phyloP scores from a whole-genome alignment of 1,139 yeast species.

The Starmera stellimalicola region DNA sequence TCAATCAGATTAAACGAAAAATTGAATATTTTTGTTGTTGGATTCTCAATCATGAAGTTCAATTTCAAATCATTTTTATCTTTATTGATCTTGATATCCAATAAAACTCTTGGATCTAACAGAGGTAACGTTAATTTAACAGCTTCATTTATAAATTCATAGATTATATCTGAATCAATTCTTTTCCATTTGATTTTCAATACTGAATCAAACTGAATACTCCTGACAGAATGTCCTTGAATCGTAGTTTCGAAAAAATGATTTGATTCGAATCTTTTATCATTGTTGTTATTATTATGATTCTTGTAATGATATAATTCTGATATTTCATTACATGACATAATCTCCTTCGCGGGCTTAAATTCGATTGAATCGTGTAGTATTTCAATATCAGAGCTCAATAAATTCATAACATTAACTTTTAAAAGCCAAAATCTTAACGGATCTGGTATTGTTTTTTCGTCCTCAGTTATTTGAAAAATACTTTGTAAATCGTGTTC shows the following conservation, averaged over 20 bases:
- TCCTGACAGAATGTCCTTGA: constrained; percentile 33
- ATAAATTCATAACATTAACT: constrained; percentile 4
- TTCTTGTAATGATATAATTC: constrained; percentile 4
- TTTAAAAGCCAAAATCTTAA: constrained; percentile 39
- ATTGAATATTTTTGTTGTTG: constrained; percentile 58
- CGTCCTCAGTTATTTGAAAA: constrained; percentile 6
- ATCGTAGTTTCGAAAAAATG: constrained; percentile 27
- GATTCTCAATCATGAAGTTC: constrained; percentile 57
- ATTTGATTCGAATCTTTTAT: constrained; percentile 5
- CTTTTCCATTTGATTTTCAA: constrained; percentile 31
- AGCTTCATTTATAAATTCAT: constrained; percentile 25
- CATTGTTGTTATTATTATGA: constrained; percentile 1
- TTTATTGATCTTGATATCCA: constrained; percentile 22
- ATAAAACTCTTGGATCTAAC: constrained; percentile 60
- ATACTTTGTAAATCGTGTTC: constrained; percentile 32
- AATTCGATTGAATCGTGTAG: constrained; percentile 18
- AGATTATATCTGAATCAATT: constrained; percentile 13
- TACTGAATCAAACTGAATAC: constrained; percentile 25
- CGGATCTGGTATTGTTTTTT: constrained; percentile 32
- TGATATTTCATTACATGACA: constrained; percentile 22
- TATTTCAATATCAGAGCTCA: constrained; percentile 19
- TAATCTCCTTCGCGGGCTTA: constrained; percentile 25
- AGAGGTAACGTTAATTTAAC: constrained; percentile 50
- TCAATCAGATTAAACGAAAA: constrained; percentile 42
- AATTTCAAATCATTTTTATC: constrained; percentile 23